Conservation (phyloP, 1,284 basidiomycete species). For the Cystobasidium pallidum region DNA sequence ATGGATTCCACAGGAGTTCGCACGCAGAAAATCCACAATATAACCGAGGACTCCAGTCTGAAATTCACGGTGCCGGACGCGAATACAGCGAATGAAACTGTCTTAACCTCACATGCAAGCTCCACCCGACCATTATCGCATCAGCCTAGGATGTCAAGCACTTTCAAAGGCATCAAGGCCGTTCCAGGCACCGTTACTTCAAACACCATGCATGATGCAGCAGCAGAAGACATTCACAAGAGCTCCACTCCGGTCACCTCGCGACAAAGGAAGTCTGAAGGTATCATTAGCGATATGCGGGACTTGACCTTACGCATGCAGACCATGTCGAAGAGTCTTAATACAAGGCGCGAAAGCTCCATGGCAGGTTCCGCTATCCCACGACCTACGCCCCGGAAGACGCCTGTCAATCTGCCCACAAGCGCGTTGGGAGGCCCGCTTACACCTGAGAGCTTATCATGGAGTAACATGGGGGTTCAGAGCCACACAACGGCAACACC, state of each 20-base stretch:
- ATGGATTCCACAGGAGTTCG: too few species aligned
- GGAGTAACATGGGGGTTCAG: background rate
- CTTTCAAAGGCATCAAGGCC: too few species aligned
- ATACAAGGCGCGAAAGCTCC: slow-evolving; percentile 35
- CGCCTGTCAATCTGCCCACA: background rate
- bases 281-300: slow-evolving; percentile 50
- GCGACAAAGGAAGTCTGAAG: slow-evolving; percentile 38
- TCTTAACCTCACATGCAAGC: too few species aligned
- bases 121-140: too few species aligned
- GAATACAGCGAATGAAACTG: too few species aligned
- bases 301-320: slow-evolving; percentile 48
- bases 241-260: slow-evolving; percentile 31
- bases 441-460: background rate
- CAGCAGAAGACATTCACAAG: slow-evolving; percentile 4
- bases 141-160: too few species aligned
- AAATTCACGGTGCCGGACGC: too few species aligned
- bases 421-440: too few species aligned
- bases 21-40: background rate
- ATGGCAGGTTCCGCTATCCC: slow-evolving; percentile 44
- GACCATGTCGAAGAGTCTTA: slow-evolving; percentile 46
- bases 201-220: background rate
- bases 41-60: background rate
- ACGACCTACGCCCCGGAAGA: slow-evolving; percentile 24
- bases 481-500: background rate
- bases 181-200: background rate